A percentile compares a stretch with the other conserved stretches of the same genome.
Conservation (phyloP, 2,329 filamentous ascomycete species). For the Talaromyces islandicus region DNA sequence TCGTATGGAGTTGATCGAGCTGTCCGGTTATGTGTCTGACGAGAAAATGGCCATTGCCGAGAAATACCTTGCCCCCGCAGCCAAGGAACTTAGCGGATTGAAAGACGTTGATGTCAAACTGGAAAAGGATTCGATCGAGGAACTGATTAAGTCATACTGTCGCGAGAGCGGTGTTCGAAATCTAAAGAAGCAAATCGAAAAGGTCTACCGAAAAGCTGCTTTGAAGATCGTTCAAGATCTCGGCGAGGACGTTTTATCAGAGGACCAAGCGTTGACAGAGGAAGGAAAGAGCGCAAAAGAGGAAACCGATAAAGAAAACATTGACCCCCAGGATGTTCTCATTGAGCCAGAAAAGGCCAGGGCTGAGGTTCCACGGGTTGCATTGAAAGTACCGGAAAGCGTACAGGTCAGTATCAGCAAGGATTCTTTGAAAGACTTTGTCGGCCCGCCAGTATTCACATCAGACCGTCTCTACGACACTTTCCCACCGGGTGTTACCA, state of each 20-base stretch:
- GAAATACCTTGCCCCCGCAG: constrained; percentile 82
- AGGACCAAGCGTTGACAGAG: constrained; percentile 74
- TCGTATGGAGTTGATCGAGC: constrained; percentile 94
- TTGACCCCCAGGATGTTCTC: constrained; percentile 58
- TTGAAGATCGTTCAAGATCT: constrained; percentile 95
- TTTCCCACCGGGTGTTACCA: constrained; percentile 88
- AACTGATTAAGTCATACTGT: constrained; percentile 98
- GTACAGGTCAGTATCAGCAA: constrained; percentile 84
- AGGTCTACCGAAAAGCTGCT: constrained; percentile 95
- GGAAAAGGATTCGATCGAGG: constrained; percentile 79
- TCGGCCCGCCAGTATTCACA: constrained; percentile 91
- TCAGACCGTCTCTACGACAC: constrained; percentile 92
- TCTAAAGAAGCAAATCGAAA: constrained; percentile 98
- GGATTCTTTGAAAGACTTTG: constrained; percentile 91
- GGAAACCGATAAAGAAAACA: constrained; percentile 50
- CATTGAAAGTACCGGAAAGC: constrained; percentile 74
- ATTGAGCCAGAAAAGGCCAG: constrained; percentile 34
- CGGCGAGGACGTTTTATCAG: constrained; percentile 74
- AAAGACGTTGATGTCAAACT: constrained; percentile 88
- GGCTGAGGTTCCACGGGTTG: constrained; percentile 60
- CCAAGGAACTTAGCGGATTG: constrained; percentile 88
- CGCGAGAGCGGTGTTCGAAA: constrained; percentile 96
- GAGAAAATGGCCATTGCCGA: constrained; percentile 99
- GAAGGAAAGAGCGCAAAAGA: constrained; percentile 78
- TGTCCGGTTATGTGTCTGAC: constrained; percentile 93